These are phyloP conservation scores for Aspergillus sp. DNA, from an alignment of 2,329 filamentous ascomycete species.

Conservation along the genomic window DNA sequence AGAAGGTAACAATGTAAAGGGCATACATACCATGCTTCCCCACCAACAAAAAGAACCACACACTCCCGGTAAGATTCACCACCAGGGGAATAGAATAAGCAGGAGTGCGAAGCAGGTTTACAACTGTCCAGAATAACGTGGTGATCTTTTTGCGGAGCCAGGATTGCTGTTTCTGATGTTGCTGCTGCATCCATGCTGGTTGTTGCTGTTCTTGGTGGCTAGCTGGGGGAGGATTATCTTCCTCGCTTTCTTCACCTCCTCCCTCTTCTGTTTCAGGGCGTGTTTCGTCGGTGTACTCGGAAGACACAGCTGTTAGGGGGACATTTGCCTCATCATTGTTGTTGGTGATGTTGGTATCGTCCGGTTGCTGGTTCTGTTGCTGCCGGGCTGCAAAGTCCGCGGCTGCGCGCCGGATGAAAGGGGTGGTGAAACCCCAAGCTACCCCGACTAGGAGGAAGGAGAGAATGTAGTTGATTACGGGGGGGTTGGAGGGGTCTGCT, in stretches of 20 bases:
- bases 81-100: conserved; percentile 82
- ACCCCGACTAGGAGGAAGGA: conserved; percentile 89
- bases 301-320: not conserved
- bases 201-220: not conserved
- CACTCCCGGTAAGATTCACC: conserved; percentile 85
- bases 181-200: conserved; percentile 26
- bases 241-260: conserved; percentile 3
- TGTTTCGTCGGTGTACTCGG: conserved; percentile 11
- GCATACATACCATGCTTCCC: conserved; percentile 74
- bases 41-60: conserved; percentile 96
- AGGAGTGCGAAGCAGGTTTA: conserved; percentile 77
- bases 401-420: conserved; percentile 87
- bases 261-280: not conserved
- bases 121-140: conserved; percentile 69
- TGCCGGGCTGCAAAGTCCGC: conserved; percentile 67
- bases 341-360: not conserved
- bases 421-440: conserved; percentile 90
- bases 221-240: conserved; percentile 11
- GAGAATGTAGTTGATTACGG: conserved; percentile 74
- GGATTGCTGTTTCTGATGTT: conserved; percentile 36
- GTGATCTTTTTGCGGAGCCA: conserved; percentile 65
- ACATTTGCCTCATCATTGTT: not conserved
- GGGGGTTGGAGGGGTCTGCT: conserved; percentile 28
- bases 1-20: no score
- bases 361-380: conserved; percentile 24